phyloP scores from a whole-genome alignment of 768 basidiomycete species.

The Pisolithus albus region DNA sequence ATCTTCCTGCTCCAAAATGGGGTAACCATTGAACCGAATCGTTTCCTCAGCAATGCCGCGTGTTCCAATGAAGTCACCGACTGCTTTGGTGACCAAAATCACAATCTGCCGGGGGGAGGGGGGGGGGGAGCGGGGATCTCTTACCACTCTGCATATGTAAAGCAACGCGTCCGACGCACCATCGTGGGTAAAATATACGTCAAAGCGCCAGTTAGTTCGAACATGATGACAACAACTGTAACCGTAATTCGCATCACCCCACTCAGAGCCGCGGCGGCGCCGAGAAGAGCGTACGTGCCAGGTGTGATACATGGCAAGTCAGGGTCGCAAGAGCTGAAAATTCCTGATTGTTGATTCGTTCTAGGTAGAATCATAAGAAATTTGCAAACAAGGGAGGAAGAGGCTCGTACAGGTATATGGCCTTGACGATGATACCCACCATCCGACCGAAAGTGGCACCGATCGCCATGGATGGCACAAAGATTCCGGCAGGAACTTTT shows the following conservation, averaged over 20 bases:
- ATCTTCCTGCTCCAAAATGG: slow-evolving; percentile 94
- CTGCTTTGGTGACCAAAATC: slow-evolving; percentile 91
- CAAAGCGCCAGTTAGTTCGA: slow-evolving; percentile 93
- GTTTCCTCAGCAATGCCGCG: slow-evolving; percentile 95
- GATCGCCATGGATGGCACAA: slow-evolving; percentile 98
- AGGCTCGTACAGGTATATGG: slow-evolving; percentile 63
- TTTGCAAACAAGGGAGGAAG: background rate
- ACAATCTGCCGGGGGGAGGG: slow-evolving; percentile 62
- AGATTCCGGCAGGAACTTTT: slow-evolving; percentile 96
- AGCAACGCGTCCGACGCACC: slow-evolving; percentile 41
- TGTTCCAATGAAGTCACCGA: slow-evolving; percentile 89
- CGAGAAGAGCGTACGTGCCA: slow-evolving; percentile 95
- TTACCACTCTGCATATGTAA: slow-evolving; percentile 1
- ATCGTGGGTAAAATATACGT: slow-evolving; percentile 97
- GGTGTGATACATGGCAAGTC: slow-evolving; percentile 97
- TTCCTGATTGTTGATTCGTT: slow-evolving; percentile 74
- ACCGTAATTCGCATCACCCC: slow-evolving; percentile 97
- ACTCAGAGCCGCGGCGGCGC: slow-evolving; percentile 92
- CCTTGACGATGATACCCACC: slow-evolving; percentile 95
- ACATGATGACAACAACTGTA: slow-evolving; percentile 99
- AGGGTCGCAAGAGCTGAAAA: slow-evolving; percentile 86
- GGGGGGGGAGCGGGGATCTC: slow-evolving; percentile 10
- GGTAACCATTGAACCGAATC: slow-evolving; percentile 96
- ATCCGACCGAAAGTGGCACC: slow-evolving; percentile 96
- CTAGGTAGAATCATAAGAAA: slow-evolving; percentile 33